Evolutionary conservation across 345 rosid genomes (phyloP), one percentile per base, ranked within the genome.

Genomic region (Corchorus capsularis): DNA sequence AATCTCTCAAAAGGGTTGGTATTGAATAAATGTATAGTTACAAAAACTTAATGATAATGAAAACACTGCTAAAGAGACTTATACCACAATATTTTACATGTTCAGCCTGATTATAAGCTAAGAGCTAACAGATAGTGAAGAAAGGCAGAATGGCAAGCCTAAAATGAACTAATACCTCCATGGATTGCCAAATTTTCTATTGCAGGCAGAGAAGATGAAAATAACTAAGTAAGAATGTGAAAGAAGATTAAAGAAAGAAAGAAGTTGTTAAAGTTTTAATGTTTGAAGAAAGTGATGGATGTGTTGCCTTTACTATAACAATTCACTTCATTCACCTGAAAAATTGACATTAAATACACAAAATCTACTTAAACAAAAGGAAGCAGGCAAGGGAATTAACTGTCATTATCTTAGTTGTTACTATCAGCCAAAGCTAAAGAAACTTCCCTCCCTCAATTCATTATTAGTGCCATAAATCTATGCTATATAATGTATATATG

Each of bases 401-500:
- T 13, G 65, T 34, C 65, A 61, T 32, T 32, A 27, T 14, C 41
- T 32, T 61, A 60, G 27, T 39, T 3, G 64, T 60, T 32, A 11
- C 10, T 59, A 61, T 12, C n/a, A 61, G 41, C 65, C 43, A 61
- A 61, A 61, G 43, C 41, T 32, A 32, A 61, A 61, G 65, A 55
- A 61, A 61, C n/a, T 61, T 61, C 65, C 65, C 27, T 27, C 27
- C 27, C 27, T 27, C 27, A 27, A 27, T 1, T 27, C 27, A 27
- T 27, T 27, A 27, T 27, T 0, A 27, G 27, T 27, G 32, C 17
- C 13, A 3, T 39, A 13, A 61, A 61, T 32, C 43, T 14, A 32
- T 61, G 43, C 41, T 0, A 11, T 14, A 16, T 39, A 39, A 39
- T 6, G 2, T 39, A 6, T 6, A 39, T 4, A 39, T 39, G 43